Evolutionary conservation across 257 asterid genomes (phyloP).

Genomic region (Henckelia pumila): DNA sequence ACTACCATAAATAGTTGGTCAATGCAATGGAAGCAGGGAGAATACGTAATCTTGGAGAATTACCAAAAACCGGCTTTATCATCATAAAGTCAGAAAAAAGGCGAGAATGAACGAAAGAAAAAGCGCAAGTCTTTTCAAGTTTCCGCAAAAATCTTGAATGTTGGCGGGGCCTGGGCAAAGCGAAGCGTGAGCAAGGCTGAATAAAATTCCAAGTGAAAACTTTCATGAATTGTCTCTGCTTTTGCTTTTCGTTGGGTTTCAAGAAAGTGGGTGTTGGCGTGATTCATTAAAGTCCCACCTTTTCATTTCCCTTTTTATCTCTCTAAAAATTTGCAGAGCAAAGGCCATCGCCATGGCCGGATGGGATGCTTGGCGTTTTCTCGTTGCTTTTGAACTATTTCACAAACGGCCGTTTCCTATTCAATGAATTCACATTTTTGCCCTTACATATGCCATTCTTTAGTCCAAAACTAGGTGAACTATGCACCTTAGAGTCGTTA

Average conservation of each 20-base stretch:
- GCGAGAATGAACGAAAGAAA: slow-evolving; percentile 22
- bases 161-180: slow-evolving; percentile 27
- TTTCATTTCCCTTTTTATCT: slow-evolving; percentile 24
- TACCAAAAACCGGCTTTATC: slow-evolving; percentile 25
- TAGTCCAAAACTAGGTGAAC: no score
- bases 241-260: slow-evolving; percentile 40
- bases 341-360: slow-evolving; percentile 36
- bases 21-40: slow-evolving; percentile 35
- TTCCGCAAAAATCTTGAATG: slow-evolving; percentile 18
- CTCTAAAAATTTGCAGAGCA: slow-evolving; percentile 26
- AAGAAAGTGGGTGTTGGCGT: slow-evolving; percentile 46
- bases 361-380: slow-evolving; percentile 21
- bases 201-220: slow-evolving; percentile 38
- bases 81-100: slow-evolving; percentile 16
- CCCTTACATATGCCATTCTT: no score
- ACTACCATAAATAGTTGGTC: slow-evolving; percentile 44
- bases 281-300: slow-evolving; percentile 34
- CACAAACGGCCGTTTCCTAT: slow-evolving; percentile 12
- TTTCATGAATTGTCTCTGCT: slow-evolving; percentile 29
- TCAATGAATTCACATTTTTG: slow-evolving; percentile 11
- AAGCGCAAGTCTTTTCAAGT: slow-evolving; percentile 27
- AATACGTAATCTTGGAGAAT: slow-evolving; percentile 25
- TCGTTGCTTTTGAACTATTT: slow-evolving; percentile 35
- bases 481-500: no score
- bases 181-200: slow-evolving; percentile 32